A percentile compares a stretch with the other conserved stretches of the same genome.
These are phyloP conservation scores for Pulchroboletus neoregius DNA, from an alignment of 1,284 basidiomycete species.

Conservation along the genomic window DNA sequence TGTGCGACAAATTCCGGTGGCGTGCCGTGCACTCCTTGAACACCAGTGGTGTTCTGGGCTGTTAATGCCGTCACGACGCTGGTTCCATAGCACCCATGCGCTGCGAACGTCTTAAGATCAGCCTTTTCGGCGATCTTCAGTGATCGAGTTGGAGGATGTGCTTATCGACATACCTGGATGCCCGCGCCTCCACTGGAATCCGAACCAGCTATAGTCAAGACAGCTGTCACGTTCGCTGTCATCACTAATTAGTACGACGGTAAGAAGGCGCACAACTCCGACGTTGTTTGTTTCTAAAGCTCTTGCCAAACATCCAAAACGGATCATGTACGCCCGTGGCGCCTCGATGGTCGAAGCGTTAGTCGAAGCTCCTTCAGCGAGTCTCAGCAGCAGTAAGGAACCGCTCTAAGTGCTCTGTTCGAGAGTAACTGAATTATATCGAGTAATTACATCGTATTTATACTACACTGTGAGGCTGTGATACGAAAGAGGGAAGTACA, in stretches of 20 bases:
- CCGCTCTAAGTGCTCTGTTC: too few relatives aligned
- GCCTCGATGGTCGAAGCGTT: too few relatives aligned
- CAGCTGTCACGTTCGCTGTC: constrained; percentile 17
- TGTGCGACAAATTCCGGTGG: constrained; percentile 68
- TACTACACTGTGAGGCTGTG: too few relatives aligned
- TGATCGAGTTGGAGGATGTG: not conserved
- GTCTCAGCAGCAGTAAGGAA: too few relatives aligned
- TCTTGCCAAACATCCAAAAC: constrained; percentile 27
- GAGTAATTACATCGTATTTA: too few relatives aligned
- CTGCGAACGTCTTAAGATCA: constrained; percentile 84
- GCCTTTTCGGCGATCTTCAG: constrained; percentile 42
- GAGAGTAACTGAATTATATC: too few relatives aligned
- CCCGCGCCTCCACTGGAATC: constrained; percentile 90
- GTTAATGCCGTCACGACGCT: constrained; percentile 87
- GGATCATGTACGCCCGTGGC: not conserved
- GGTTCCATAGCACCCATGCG: constrained; percentile 81
- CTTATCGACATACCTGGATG: constrained; percentile 61
- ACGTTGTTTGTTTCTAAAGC: constrained; percentile 27
- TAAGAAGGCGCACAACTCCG: not conserved
- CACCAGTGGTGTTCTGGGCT: constrained; percentile 88
- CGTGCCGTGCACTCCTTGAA: constrained; percentile 65
- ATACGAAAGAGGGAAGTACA: too few relatives aligned
- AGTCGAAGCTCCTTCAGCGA: too few relatives aligned
- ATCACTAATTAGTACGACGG: not conserved
- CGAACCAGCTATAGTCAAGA: constrained; percentile 80